Base-by-base conservation (phyloP, 179 eudicot genomes). In the Beta corolliflora region DNA sequence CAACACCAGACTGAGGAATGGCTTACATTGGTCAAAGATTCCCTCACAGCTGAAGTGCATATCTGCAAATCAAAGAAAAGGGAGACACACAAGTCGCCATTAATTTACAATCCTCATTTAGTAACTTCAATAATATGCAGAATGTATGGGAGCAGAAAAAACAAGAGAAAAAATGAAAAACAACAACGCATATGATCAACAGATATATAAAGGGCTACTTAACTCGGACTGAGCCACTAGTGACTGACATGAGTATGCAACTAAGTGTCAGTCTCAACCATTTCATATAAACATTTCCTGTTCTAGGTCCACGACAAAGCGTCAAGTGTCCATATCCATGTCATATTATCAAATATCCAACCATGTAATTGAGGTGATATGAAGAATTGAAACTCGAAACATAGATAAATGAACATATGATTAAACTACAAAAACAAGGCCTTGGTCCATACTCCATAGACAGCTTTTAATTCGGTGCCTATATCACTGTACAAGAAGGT, bases 21-120 rank as follows among this genome's bases (percentile, higher is more conserved):
- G 83, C 97, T 92, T 90, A 95, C 99, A 90, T 90, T 89, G 80
- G 88, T 90, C 83, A 95, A 81, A 73, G 99, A 92, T 81, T 93
- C 95, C 84, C 91, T 84, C 68, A 95, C 97, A 29, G 99, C 98
- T 78, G 89, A 87, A 68, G 88, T 84, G 87, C 97, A 95, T 48
- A 93, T 91, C 99, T 95, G 95, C 88, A 84, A 78, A 55, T 12
- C 44, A 77, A 70, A 69, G 11, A 66, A 79, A n/a, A 72, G 21
- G 59, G 76, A n/a, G 58, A 56, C 54, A 45, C 14, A 66, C 25
- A 56, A 58, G 19, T 31, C 23, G 41, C 15, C 54, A 15, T n/a
- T 4, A 48, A 6, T 23, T 73, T 52, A 55, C 21, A 19, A 36
- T 45, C 15, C 77, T 7, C 50, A 67, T 77, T 54, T 7, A 36